A percentile compares a stretch with the other conserved stretches of the same genome.
These are phyloP conservation scores for Trypanosoma lewisi DNA, from an alignment of 208 protist genomes.

Conservation along the genomic window DNA sequence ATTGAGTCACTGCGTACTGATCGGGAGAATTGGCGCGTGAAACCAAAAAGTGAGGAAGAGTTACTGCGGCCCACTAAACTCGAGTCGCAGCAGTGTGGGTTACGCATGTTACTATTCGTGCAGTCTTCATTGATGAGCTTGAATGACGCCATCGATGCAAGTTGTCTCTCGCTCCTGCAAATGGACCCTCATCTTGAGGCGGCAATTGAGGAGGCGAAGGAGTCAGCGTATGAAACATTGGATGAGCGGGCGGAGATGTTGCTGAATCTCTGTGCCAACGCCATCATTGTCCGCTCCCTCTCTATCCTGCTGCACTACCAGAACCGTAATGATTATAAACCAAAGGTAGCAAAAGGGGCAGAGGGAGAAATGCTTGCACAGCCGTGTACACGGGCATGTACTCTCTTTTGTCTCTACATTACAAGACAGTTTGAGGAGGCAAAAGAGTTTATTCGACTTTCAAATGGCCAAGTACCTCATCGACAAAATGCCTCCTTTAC, in stretches of 20 bases:
- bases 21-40: slow-evolving; percentile 70
- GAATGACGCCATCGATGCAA: slow-evolving; percentile 44
- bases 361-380: slow-evolving; percentile 55
- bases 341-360: slow-evolving; percentile 45
- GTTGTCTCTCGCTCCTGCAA: slow-evolving; percentile 55
- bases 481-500: slow-evolving; percentile 4
- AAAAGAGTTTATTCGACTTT: slow-evolving; percentile 82
- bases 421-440: slow-evolving; percentile 76
- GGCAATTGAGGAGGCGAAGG: slow-evolving; percentile 56
- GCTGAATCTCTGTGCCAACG: slow-evolving; percentile 74
- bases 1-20: slow-evolving; percentile 59
- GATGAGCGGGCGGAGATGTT: slow-evolving; percentile 71
- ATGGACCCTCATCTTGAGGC: slow-evolving; percentile 42
- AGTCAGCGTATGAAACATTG: slow-evolving; percentile 42
- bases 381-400: slow-evolving; percentile 84
- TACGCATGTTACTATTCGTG: slow-evolving; percentile 84
- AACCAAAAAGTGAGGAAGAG: slow-evolving; percentile 64
- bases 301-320: slow-evolving; percentile 83
- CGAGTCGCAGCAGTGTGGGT: slow-evolving; percentile 81
- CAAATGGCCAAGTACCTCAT: slow-evolving; percentile 49
- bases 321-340: slow-evolving; percentile 65
- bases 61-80: slow-evolving; percentile 50
- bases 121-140: slow-evolving; percentile 79
- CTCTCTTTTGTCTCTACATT: slow-evolving; percentile 87
- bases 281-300: slow-evolving; percentile 71